These are phyloP conservation scores for Entonaema liquescens DNA, from an alignment of 495 filamentous ascomycete species.

Conservation along the genomic window DNA sequence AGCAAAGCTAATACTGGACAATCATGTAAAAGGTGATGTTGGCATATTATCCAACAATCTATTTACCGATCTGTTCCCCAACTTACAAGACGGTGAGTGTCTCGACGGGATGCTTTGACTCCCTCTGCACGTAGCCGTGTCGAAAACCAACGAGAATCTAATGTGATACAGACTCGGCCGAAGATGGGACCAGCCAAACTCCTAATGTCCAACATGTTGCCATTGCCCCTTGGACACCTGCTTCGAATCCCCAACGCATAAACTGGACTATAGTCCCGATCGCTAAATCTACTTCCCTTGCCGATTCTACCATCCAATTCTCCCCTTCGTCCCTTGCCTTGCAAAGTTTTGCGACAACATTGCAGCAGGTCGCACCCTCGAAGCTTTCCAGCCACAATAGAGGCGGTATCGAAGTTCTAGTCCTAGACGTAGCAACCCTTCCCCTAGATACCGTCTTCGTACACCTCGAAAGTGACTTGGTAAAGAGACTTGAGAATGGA, in stretches of 20 bases:
- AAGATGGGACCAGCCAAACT: slow-evolving; percentile 42
- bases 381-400: slow-evolving; percentile 67
- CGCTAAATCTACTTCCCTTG: slow-evolving; percentile 63
- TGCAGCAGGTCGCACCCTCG: slow-evolving; percentile 67
- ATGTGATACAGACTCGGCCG: slow-evolving; percentile 38
- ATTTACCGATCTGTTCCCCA: slow-evolving; percentile 80
- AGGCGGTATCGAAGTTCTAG: slow-evolving; percentile 77
- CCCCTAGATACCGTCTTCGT: slow-evolving; percentile 85
- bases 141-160: slow-evolving; percentile 18
- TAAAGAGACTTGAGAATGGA: slow-evolving; percentile 62
- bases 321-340: slow-evolving; percentile 81
- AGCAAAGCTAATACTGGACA: slow-evolving; percentile 74
- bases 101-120: slow-evolving; percentile 3
- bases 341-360: slow-evolving; percentile 73
- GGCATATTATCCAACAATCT: slow-evolving; percentile 89
- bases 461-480: slow-evolving; percentile 79
- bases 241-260: slow-evolving; percentile 66
- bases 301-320: slow-evolving; percentile 81
- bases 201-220: slow-evolving; percentile 70
- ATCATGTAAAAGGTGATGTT: slow-evolving; percentile 85
- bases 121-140: slow-evolving; percentile 27
- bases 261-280: slow-evolving; percentile 90
- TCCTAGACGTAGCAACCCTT: slow-evolving; percentile 82
- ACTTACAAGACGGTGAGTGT: slow-evolving; percentile 53
- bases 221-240: slow-evolving; percentile 81